Base-by-base conservation (phyloP, 1,284 basidiomycete genomes). In the Pholiota adiposa region DNA sequence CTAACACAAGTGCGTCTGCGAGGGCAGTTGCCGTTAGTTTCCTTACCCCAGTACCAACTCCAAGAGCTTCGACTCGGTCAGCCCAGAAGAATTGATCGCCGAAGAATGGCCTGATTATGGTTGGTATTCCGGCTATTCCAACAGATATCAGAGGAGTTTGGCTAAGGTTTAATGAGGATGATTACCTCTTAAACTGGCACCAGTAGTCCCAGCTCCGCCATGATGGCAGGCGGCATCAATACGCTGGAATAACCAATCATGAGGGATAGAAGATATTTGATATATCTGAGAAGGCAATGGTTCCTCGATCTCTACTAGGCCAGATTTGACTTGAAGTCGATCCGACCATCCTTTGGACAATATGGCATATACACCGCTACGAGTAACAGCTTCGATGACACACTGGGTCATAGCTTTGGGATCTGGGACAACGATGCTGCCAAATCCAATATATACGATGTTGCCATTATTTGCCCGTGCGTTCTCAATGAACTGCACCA, bases 1-100 rank as follows among this genome's bases (percentile, higher is more conserved):
- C 97, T 46, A 80, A 75, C 27, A 80, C 70, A 31, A 99, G 79
- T 0, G 97, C 97, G 4, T 90, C 86, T 7, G 90, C 83, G 50
- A 99, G 79, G 49, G 76, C 79, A 12, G 93, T 87, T 3, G 89
- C 87, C 14, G 92, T 95, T 54, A 98, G 80, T 73, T 95, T 94
- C 64, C 92, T 86, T 40, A 98, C 88, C 55, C 89, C 86, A 34
- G 88, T 83, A 29, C 97, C 97, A 50, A 98, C 88, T 38, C 96
- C 95, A 34, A 99, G 83, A 3, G 93, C 93, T 74, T 98, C 95
- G 19, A 97, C 93, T 25, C 96, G 89, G 76, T 95, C 93, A 3
- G 93, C 94, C 94, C 96, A 98, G 77, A 98, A 98, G 74, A 91
- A 95, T 70, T 99, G 94, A 75, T 97, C 97, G 6, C 97, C 97